phyloP scores from a whole-genome alignment of 371 early-diverging fungal genomes.

The Modicella reniformis region DNA sequence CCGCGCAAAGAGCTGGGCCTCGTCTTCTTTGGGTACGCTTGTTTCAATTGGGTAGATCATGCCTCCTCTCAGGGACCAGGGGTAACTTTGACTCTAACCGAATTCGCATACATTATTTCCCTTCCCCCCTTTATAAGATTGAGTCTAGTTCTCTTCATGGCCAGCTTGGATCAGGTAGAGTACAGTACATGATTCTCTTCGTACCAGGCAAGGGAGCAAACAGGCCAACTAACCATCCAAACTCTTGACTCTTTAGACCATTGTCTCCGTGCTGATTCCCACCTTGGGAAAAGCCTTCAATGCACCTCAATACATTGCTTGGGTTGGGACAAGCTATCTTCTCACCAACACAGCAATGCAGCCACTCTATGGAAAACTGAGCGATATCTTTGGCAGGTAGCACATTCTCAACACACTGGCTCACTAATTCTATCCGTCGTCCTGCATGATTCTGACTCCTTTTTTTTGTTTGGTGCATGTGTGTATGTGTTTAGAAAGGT shows the following conservation, averaged over 20 bases:
- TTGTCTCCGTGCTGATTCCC: slow-evolving; percentile 79
- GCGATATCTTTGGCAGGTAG: slow-evolving; percentile 58
- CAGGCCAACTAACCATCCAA: background rate
- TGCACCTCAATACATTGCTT: slow-evolving; percentile 60
- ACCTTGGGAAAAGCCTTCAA: slow-evolving; percentile 76
- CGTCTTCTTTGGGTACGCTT: slow-evolving; percentile 39
- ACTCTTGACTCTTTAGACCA: slow-evolving; percentile 57
- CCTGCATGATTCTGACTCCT: too few species aligned
- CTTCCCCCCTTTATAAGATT: slow-evolving; percentile 9
- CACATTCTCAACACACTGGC: background rate
- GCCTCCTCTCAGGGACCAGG: background rate
- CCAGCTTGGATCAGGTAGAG: slow-evolving; percentile 45
- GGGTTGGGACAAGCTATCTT: slow-evolving; percentile 67
- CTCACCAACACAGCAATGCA: slow-evolving; percentile 59
- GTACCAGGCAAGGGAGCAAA: background rate
- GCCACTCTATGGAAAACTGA: slow-evolving; percentile 46
- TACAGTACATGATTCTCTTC: background rate
- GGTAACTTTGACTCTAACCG: too few species aligned
- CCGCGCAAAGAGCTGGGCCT: slow-evolving; percentile 36
- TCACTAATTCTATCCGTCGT: background rate
- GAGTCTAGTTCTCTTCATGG: slow-evolving; percentile 41
- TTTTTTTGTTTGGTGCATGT: background rate
- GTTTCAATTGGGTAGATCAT: background rate
- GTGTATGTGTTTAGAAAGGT: slow-evolving; percentile 42
- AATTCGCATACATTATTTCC: background rate